Conservation (phyloP, 495 filamentous ascomycete genomes). For the Podospora pseudopauciseta region DNA sequence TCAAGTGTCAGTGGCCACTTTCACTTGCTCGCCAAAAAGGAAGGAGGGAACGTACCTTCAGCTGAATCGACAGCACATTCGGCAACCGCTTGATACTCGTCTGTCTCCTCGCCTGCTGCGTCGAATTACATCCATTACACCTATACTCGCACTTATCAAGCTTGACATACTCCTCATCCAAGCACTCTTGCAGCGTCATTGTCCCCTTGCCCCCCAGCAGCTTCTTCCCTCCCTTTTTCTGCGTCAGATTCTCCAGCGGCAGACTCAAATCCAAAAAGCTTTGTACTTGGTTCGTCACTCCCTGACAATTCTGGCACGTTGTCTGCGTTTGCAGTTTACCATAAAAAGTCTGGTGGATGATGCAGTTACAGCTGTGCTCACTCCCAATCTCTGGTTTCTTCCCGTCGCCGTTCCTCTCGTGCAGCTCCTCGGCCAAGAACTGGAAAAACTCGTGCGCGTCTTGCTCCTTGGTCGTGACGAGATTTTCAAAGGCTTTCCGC, state of each 20-base stretch:
- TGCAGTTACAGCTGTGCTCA: conserved; percentile 69
- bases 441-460: conserved; percentile 95
- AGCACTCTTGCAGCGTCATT: conserved; percentile 67
- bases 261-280: conserved; percentile 84
- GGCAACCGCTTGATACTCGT: conserved; percentile 75
- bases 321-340: conserved; percentile 82
- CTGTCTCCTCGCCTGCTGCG: conserved; percentile 72
- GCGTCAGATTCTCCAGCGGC: conserved; percentile 62
- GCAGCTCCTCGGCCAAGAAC: conserved; percentile 83
- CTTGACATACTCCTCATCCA: conserved; percentile 78
- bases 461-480: conserved; percentile 88
- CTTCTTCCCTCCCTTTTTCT: conserved; percentile 47
- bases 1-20: not conserved
- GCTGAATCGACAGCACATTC: conserved; percentile 82
- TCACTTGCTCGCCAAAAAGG: not conserved
- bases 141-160: conserved; percentile 73
- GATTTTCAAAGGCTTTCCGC: conserved; percentile 57
- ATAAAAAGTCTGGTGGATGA: conserved; percentile 86
- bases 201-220: conserved; percentile 26
- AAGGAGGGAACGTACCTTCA: conserved; percentile 60
- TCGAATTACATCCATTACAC: conserved; percentile 69
- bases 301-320: conserved; percentile 78
- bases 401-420: conserved; percentile 61
- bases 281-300: conserved; percentile 72
- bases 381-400: conserved; percentile 53